phyloP scores from a whole-genome alignment of 768 basidiomycete species.

The Pleurotus platypus region DNA sequence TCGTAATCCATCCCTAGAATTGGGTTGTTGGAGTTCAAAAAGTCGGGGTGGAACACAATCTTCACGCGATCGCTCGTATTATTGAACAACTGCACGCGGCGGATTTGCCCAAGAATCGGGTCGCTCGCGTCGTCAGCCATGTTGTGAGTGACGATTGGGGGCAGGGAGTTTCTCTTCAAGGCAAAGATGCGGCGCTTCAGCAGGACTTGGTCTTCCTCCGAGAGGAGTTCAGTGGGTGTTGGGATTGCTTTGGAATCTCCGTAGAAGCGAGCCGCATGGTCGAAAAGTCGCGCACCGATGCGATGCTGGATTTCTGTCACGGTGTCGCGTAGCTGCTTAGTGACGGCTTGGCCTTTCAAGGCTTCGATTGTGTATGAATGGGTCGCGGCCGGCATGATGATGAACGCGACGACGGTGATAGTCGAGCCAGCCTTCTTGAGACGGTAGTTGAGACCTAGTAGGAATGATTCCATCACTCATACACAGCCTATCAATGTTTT shows the following conservation, averaged over 20 bases:
- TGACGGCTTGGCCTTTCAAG: slow-evolving; percentile 93
- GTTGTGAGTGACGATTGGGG: slow-evolving; percentile 97
- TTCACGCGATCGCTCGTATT: slow-evolving; percentile 86
- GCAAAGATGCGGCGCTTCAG: slow-evolving; percentile 97
- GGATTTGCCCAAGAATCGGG: slow-evolving; percentile 92
- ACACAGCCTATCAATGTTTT: background rate
- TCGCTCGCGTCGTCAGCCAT: slow-evolving; percentile 93
- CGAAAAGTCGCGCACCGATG: slow-evolving; percentile 89
- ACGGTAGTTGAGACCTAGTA: slow-evolving; percentile 44
- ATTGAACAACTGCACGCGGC: slow-evolving; percentile 94
- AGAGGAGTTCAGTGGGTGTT: slow-evolving; percentile 72
- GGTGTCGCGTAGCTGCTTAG: slow-evolving; percentile 93
- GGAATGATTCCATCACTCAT: too few species aligned
- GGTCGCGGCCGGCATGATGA: slow-evolving; percentile 97
- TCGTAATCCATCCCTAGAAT: slow-evolving; percentile 97
- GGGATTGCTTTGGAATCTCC: slow-evolving; percentile 77
- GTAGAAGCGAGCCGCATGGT: slow-evolving; percentile 83
- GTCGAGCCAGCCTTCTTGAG: slow-evolving; percentile 58
- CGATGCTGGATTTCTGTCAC: slow-evolving; percentile 94
- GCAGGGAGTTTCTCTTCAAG: slow-evolving; percentile 90
- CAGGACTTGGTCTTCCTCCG: slow-evolving; percentile 88
- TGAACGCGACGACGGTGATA: slow-evolving; percentile 93
- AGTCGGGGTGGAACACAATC: slow-evolving; percentile 97
- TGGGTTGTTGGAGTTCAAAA: slow-evolving; percentile 96
- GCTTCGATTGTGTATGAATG: slow-evolving; percentile 98